Percentiles rank a stretch among this genome's conserved stretches.
phyloP scores from a whole-genome alignment of 1,284 basidiomycete species.

The Cryptococcus floricola region DNA sequence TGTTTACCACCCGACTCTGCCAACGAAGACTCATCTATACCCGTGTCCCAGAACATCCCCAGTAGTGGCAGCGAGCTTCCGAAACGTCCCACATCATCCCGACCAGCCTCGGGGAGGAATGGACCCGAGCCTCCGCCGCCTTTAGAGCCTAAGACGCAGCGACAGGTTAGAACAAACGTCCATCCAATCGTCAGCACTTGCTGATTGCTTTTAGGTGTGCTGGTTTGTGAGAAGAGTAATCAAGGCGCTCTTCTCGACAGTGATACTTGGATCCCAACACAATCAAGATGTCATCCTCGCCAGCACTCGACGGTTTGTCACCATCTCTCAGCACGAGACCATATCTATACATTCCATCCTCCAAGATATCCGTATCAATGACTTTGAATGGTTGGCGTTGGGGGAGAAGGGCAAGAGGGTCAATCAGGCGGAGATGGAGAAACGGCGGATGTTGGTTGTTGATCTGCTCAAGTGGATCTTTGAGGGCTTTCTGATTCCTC shows the following conservation, averaged over 20 bases:
- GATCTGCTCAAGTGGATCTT: slow-evolving; percentile 93
- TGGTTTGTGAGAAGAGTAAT: slow-evolving; percentile 64
- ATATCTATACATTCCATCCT: slow-evolving; percentile 73
- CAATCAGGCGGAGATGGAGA: slow-evolving; percentile 64
- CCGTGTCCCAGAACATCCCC: not conserved
- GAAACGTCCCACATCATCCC: too few relatives aligned
- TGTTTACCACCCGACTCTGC: too few relatives aligned
- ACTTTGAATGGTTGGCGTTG: slow-evolving; percentile 70
- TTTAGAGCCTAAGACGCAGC: slow-evolving; percentile 26
- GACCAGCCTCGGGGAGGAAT: too few relatives aligned
- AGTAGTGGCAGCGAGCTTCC: not conserved
- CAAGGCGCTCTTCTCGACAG: slow-evolving; percentile 65
- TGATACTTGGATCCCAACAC: slow-evolving; percentile 69
- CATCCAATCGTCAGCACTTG: not conserved
- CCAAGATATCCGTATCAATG: slow-evolving; percentile 70
- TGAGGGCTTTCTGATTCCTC: slow-evolving; percentile 72
- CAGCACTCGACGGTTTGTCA: slow-evolving; percentile 71
- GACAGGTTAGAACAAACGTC: slow-evolving; percentile 49
- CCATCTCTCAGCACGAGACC: slow-evolving; percentile 72
- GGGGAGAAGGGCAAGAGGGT: slow-evolving; percentile 36
- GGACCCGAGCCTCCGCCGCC: not conserved
- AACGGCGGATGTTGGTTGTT: slow-evolving; percentile 70
- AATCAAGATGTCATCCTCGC: slow-evolving; percentile 64
- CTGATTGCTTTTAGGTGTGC: slow-evolving; percentile 57
- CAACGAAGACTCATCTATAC: not conserved